Evolutionary conservation across 164 flowering plant genomes (phyloP), one percentile per base, ranked within the genome.

Genomic region (Chloranthus sessilifolius): DNA sequence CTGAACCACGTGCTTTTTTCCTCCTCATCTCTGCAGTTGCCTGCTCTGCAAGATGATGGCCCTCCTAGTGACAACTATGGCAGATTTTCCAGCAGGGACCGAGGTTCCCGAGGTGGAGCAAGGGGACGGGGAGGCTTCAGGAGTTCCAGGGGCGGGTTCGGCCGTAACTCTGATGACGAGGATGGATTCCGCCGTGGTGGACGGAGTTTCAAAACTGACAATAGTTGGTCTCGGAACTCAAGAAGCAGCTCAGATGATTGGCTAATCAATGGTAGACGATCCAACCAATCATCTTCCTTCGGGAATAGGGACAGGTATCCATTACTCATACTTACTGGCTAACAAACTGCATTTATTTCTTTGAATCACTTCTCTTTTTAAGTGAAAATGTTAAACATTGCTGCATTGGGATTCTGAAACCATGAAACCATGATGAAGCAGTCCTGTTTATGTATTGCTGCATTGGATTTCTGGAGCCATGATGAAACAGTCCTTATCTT

Each of bases 41-140:
- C 98, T 52, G 54, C 91, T n/a, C 61, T 92, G 76, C 96, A 88
- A 79, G 98, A 92, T 62, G 96, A 92, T 73, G 94, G 87, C 17
- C 98, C 94, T 31, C 36, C 87, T n/a, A 61, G 74, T 34, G 96
- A 92, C 66, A 60, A 47, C 66, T 88, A 92, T 43, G 98, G 98
- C 16, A 79, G 75, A 55, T 91, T 81, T 66, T 79, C 88, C 38
- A 66, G 60, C 62, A 69, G 84, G 61, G 88, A 74, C 3, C 63
- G 84, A 3, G 52, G 69, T 51, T 50, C 52, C 31, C 71, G 84
- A 43, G 81, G 86, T 47, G 76, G 80, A 55, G 55, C 65, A 9
- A 72, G 74, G 61, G 87, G 58, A 4, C 53, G 78, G 7, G 66
- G 84, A 52, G 76, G 81, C 16, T 66, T 38, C 37, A 71, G 76